Base-by-base conservation (phyloP, 495 filamentous ascomycete species). In the Penicillium steckii region DNA sequence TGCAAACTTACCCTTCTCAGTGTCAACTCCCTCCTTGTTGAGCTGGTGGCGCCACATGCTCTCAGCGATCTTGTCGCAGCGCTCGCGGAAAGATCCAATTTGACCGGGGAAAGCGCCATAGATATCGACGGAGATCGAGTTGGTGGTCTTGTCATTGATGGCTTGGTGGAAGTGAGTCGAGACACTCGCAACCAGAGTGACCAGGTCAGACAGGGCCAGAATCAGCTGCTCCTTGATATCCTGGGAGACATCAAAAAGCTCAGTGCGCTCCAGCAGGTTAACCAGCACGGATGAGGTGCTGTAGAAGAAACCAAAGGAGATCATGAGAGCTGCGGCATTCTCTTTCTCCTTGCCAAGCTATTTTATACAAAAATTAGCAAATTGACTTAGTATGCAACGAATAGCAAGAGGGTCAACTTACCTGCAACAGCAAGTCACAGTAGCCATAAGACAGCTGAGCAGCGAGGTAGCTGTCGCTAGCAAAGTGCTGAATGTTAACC, bases 201-300 rank as follows among this genome's bases (percentile, higher is more conserved):
- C 65, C 19, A 72, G 38, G 46, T 72, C 69, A 10, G 61, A 62
- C 44, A 72, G 52, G 21, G 69, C 67, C 0, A 72, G 55, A 10
- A 70, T 55, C 1, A 72, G 60, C 56, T 72, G 69, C 29, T 72
- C 69, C 49, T 70, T 72, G 59, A 70, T 72, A n/a, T 67, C 64
- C 27, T 66, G 61, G 3, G 69, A 72, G 23, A 70, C 65, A 3
- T 44, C 30, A 45, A 72, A 72, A 15, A 72, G 46, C 55, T 70
- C 67, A 1, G 63, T 59, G 1, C 69, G 65, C 38, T 68, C 64
- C 15, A 72, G 52, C 8, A 72, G 56, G 33, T 70, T 70, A 2
- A 62, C 67, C 10, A 72, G 50, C 7, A 52, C 50, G n/a, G 59
- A 47, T 0, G 69, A 72, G 29, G 58, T 67, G 43, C 61, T 57